A percentile compares a stretch with the other conserved stretches of the same genome.
These are phyloP conservation scores for Xanthoconium stramineum DNA, from an alignment of 768 basidiomycete genomes.

Conservation along the genomic window DNA sequence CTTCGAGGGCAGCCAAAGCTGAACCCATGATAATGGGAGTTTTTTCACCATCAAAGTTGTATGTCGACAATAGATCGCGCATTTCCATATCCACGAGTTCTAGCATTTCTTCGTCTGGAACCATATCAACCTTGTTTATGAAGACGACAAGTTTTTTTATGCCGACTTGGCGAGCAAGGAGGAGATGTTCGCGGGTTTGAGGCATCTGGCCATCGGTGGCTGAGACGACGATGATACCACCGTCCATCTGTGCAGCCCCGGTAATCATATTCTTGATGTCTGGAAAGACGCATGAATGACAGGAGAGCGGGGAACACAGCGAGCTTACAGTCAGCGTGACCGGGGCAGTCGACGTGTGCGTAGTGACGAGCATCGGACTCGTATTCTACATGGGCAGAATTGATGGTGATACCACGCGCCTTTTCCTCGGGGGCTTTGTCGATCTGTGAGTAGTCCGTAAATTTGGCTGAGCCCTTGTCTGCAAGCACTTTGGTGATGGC, in stretches of 20 bases:
- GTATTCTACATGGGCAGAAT: slow-evolving; percentile 98
- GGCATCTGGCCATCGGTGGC: slow-evolving; percentile 99
- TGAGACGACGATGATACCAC: slow-evolving; percentile 93
- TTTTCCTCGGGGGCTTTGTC: slow-evolving; percentile 99
- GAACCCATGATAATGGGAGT: slow-evolving; percentile 99
- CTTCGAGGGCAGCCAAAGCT: slow-evolving; percentile 91
- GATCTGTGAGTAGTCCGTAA: slow-evolving; percentile 95
- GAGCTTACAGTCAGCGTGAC: slow-evolving; percentile 86
- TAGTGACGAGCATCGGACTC: slow-evolving; percentile 89
- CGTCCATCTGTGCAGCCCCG: slow-evolving; percentile 97
- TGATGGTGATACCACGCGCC: slow-evolving; percentile 99
- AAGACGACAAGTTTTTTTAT: slow-evolving; percentile 97
- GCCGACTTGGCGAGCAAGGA: slow-evolving; percentile 96
- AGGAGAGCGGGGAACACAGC: background rate
- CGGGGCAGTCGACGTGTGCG: slow-evolving; percentile 97
- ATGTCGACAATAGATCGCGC: slow-evolving; percentile 87
- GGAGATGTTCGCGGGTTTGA: slow-evolving; percentile 96
- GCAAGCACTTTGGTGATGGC: slow-evolving; percentile 94
- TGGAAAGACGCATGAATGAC: slow-evolving; percentile 28
- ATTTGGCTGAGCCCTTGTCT: slow-evolving; percentile 65
- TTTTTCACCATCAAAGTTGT: slow-evolving; percentile 95
- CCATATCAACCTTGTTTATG: slow-evolving; percentile 99
- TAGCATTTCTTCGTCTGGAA: slow-evolving; percentile 96
- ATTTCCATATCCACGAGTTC: slow-evolving; percentile 99
- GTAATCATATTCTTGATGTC: slow-evolving; percentile 99